Base-by-base conservation (phyloP, 192 early-diverging fungal species). In the Podila verticillata region DNA sequence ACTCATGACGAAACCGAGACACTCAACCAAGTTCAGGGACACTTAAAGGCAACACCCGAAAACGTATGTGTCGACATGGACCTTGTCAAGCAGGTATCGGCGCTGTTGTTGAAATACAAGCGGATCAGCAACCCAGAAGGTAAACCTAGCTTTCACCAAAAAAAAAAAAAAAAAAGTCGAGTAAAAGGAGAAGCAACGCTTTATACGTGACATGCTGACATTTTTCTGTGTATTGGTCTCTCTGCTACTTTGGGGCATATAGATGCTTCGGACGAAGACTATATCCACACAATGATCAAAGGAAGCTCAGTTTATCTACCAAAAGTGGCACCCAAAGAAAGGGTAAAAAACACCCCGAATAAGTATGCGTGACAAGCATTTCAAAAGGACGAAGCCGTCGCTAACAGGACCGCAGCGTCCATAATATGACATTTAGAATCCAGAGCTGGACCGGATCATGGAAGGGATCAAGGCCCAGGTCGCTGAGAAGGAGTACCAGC, bases 271-370 rank as follows among this genome's bases (percentile, higher is more conserved):
- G 59, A 56, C 5, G 74, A 79, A 35, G 65, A 80, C 28, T 80
- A 63, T 54, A 68, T 80, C 36, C 77, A 80, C 47, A 22, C 31
- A 8, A 72, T 80, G 70, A 48, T 80, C 61, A 67, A 54, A 29
- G 77, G 77, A 20, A 80, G 77, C 57, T 63, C 32, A 22, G 66
- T 80, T 4, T 80, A 80, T 63, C 22, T 80, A 1, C 77, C 77
- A 6, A 80, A 72, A 39, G 51, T 49, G 7, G 22, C 66, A 29
- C 70, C 77, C 13, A 80, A 72, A 32, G 65, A 80, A 49, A 65
- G 70, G 60, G 77, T 68, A 80, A 65, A 28, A 5, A 13, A 35
- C 31, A 9, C 5, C 22, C n/a, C 31, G 29, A 48, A 22, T 1
- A 29, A n/a, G 36, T 24, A 60, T 8, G 3, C 6, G 17, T 31